phyloP scores from a whole-genome alignment of 768 basidiomycete species.

The Pisolithus albus region DNA sequence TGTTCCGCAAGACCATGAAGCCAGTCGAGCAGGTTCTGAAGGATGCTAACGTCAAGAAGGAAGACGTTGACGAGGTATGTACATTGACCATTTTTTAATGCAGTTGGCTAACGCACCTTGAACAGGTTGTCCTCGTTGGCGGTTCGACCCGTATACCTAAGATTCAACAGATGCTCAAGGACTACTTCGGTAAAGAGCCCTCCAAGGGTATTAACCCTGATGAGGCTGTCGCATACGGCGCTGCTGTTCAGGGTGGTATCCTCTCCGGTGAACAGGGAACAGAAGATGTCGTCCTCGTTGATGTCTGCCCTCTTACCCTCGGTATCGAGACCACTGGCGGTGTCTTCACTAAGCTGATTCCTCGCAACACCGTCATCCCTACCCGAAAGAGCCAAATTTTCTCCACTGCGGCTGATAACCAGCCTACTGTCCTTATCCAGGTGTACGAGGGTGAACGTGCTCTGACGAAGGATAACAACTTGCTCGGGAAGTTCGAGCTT shows the following conservation, averaged over 20 bases:
- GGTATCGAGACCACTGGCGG: constrained; percentile 99
- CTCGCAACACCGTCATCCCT: constrained; percentile 96
- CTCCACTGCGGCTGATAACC: constrained; percentile 83
- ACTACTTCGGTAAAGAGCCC: constrained; percentile 95
- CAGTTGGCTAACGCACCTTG: neutral
- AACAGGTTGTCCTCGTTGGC: constrained; percentile 81
- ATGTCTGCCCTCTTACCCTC: constrained; percentile 93
- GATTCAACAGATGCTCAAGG: constrained; percentile 96
- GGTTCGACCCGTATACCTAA: constrained; percentile 99
- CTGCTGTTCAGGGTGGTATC: constrained; percentile 97
- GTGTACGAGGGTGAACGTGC: constrained; percentile 97
- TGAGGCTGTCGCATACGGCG: constrained; percentile 98
- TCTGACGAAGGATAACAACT: constrained; percentile 97
- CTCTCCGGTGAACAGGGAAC: constrained; percentile 91
- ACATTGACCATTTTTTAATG: neutral
- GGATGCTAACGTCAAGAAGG: constrained; percentile 98
- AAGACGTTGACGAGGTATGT: constrained; percentile 81
- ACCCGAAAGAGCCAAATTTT: constrained; percentile 96
- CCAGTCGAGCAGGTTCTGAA: constrained; percentile 98
- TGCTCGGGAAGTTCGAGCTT: constrained; percentile 94
- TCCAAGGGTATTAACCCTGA: constrained; percentile 99
- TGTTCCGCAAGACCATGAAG: constrained; percentile 99
- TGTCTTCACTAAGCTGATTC: constrained; percentile 96
- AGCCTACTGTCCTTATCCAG: constrained; percentile 94
- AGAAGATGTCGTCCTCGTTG: constrained; percentile 88